Conservation (phyloP, 2,329 filamentous ascomycete genomes). For the Leptographium procerum region DNA sequence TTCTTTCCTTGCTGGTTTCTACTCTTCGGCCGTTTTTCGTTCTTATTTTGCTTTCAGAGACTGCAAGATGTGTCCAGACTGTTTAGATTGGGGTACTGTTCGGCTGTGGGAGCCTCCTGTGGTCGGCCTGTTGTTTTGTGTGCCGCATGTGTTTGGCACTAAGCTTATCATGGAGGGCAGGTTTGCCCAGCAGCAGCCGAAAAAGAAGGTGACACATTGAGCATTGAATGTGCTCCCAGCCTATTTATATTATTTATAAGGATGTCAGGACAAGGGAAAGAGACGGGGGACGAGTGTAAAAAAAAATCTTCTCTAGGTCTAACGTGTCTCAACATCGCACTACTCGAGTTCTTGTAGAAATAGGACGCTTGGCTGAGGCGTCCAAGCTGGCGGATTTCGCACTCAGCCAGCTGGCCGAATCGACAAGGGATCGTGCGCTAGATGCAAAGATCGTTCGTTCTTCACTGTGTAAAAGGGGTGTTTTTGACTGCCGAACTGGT, state of each 20-base stretch:
- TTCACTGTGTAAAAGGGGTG: too few species aligned
- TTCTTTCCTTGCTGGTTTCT: neutral
- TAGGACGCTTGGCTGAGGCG: neutral
- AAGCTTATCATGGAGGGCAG: neutral
- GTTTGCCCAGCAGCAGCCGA: neutral
- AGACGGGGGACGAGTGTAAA: too few species aligned
- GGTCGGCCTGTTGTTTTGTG: too few species aligned
- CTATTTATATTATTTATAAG: too few species aligned
- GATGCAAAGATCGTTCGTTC: neutral
- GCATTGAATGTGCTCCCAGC: neutral
- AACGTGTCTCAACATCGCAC: neutral
- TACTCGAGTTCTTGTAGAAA: neutral
- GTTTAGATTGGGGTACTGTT: neutral
- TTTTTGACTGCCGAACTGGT: neutral
- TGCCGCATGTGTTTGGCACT: neutral
- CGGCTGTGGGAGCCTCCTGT: too few species aligned
- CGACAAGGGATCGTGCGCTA: neutral
- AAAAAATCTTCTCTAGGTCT: neutral
- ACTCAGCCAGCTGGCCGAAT: too few species aligned
- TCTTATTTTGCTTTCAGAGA: too few species aligned
- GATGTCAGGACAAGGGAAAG: too few species aligned
- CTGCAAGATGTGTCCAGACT: neutral
- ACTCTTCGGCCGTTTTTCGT: too few species aligned
- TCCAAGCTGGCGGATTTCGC: too few species aligned
- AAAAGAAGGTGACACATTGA: neutral